Evolutionary conservation across 345 rosid genomes (phyloP), one percentile per base, ranked within the genome.

Genomic region (Lepidium sativum): DNA sequence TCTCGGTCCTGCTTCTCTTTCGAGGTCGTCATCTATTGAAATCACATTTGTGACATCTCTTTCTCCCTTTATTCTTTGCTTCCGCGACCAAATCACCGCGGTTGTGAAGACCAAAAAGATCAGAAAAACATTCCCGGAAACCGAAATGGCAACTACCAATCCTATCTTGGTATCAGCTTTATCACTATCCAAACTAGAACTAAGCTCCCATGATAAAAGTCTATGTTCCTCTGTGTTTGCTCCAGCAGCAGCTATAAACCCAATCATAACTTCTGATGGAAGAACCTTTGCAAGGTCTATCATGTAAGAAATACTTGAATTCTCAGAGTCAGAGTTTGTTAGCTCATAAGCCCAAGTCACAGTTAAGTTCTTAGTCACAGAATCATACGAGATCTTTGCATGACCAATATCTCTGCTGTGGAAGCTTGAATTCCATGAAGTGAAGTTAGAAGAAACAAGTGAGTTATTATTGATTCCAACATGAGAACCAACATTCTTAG

Each of bases 241-340:
- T 33, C 77, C 52, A 4, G 77, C 64, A 6, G 80, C 67, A 1
- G 84, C 84, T n/a, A 77, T 60, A 48, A 71, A 78, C 8, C 86
- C 84, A 0, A 83, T 9, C 6, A 42, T 65, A 35, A 76, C 76
- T 66, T 62, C 54, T 48, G 79, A 55, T 9, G 81, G 78, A 10
- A 80, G 67, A 68, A 75, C 60, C n/a, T 14, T 45, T 32, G 31
- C 63, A 1, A 83, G 60, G 68, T 80, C 80, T 1, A 83, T 59
- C 32, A 56, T 65, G 32, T 71, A 66, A 4, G 38, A 76, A 27
- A 83, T 56, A 38, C 68, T 80, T 0, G 54, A 67, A 35, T 18
- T 72, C 54, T 70, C 80, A 23, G 77, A 34, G 14, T 37, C 54
- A 14, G 70, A 13, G 7, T 17, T 45, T 11, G 69, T 68, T 0